Base-by-base conservation (phyloP, 768 basidiomycete species). In the Leucocoprinus leucothites region DNA sequence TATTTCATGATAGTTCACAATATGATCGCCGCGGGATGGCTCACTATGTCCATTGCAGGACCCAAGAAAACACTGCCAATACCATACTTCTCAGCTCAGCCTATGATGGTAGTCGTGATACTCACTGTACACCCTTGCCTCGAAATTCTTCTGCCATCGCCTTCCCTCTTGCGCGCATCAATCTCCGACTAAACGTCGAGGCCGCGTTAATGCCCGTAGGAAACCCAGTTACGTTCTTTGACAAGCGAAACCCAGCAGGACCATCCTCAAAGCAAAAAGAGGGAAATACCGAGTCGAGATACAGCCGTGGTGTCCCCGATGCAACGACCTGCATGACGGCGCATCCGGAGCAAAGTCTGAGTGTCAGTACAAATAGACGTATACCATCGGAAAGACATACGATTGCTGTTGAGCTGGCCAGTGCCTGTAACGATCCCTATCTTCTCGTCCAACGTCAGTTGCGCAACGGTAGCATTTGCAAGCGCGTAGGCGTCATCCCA, bases 111-210 rank as follows among this genome's bases (percentile, higher is more conserved):
- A 48, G 11, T 21, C 35, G 9, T 22, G 35, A 14, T 21, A 63
- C 70, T 67, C 43, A 76, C 76, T 77, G 72, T 3, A 81, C 81
- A 21, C 89, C 89, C 65, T 87, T 86, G 11, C 77, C 83, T n/a
- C 79, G 69, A 64, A 82, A 86, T 65, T 91, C 89, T 51, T 81
- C 72, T 2, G 82, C 88, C 58, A 90, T 69, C 0, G 85, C 85
- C 2, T 73, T 69, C 3, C 84, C 87, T 44, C 87, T 74, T 34
- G 76, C 74, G 48, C 81, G 77, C 74, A 89, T 87, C 8, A 89
- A 68, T 31, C 84, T 74, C 25, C 80, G 74, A 65, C 87, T 81
- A 63, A 81, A 82, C 9, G 78, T 78, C 8, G 75, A 67, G 1
- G 78, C 79, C 8, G 69, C 62, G 41, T 78, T 84, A 61, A 87